Base-by-base conservation (phyloP, 306 rosid species). In the Corylus heterophylla region DNA sequence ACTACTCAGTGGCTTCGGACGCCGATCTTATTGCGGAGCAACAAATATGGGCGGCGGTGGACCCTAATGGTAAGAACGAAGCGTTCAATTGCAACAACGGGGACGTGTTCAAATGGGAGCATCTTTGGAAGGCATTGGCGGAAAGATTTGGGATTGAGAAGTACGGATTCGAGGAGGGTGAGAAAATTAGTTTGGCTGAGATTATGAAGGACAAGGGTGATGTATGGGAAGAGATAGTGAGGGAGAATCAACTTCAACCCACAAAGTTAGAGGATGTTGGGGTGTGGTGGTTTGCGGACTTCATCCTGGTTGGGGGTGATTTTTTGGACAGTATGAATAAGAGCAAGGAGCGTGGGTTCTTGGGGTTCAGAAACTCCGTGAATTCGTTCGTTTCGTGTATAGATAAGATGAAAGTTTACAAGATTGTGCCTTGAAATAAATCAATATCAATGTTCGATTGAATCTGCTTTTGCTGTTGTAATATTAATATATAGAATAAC, bases 11-110 rank as follows among this genome's bases (percentile, higher is more conserved):
- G 25, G 89, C 76, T 35, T 85, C 97, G 1, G 97, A 92, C 70
- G 94, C 91, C 0, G 94, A 92, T 85, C 84, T 91, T 86, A 81
- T 89, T 8, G 97, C 92, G 6, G 97, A 92, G 87, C 97, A 92
- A 69, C 97, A 92, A 1, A 91, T 89, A 17, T 89, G 94, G 97
- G 93, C 91, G 0, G 90, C 85, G 80, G 97, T 88, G 73, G 97
- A 92, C 42, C 97, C 97, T 1, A 76, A 83, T 52, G 94, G 91
- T 0, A 64, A 72, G 59, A 89, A 89, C 70, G 94, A 92, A 31
- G 94, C 90, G 52, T 91, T 91, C 17, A 91, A 91, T 44, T 78
- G 83, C 64, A 88, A 70, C 73, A 89, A 89, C 5, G 92, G 92
- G 12, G 92, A 89, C 48, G 90, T 91, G 2, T 91, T 82, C 52